A percentile compares a stretch with the other conserved stretches of the same genome.
Evolutionary conservation across 1,284 basidiomycete genomes (phyloP).

Genomic region (Microbotryum violaceum): DNA sequence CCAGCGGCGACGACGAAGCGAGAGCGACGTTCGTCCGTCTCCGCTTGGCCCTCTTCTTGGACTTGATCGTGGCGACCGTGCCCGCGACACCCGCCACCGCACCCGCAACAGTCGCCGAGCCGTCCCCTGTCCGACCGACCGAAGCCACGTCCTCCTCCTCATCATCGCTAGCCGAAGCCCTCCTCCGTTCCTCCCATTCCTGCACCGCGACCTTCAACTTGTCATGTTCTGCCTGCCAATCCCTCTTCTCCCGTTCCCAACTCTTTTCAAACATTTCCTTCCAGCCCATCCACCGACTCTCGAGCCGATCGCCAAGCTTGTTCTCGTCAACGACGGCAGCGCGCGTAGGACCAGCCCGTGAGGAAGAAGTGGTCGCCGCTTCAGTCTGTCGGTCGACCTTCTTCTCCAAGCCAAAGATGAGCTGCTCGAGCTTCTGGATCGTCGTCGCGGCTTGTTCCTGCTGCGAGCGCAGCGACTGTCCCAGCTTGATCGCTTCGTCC

Average conservation of each 20-base stretch:
- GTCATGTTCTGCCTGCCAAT: conserved; percentile 73
- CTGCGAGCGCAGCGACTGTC: conserved; percentile 64
- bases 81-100: not conserved
- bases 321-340: conserved; percentile 43
- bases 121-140: not conserved
- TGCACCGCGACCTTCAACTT: conserved; percentile 63
- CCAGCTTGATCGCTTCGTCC: conserved; percentile 65
- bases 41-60: conserved; percentile 32
- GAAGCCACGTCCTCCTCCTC: conserved; percentile 15
- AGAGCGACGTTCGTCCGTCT: conserved; percentile 28
- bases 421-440: conserved; percentile 63
- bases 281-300: conserved; percentile 64
- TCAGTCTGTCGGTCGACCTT: conserved; percentile 40
- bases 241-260: conserved; percentile 56
- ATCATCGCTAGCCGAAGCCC: conserved; percentile 38
- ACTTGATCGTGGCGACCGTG: not conserved
- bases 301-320: conserved; percentile 45
- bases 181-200: conserved; percentile 65
- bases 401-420: conserved; percentile 47
- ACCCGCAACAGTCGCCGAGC: not conserved
- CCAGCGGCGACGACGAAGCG: conserved; percentile 14
- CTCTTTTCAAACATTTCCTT: conserved; percentile 39
- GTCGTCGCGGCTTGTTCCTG: conserved; percentile 70
- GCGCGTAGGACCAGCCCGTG: conserved; percentile 42
- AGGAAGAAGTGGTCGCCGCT: conserved; percentile 3